Conservation (phyloP, 2,329 filamentous ascomycete species). For the Akanthomyces muscarius region DNA sequence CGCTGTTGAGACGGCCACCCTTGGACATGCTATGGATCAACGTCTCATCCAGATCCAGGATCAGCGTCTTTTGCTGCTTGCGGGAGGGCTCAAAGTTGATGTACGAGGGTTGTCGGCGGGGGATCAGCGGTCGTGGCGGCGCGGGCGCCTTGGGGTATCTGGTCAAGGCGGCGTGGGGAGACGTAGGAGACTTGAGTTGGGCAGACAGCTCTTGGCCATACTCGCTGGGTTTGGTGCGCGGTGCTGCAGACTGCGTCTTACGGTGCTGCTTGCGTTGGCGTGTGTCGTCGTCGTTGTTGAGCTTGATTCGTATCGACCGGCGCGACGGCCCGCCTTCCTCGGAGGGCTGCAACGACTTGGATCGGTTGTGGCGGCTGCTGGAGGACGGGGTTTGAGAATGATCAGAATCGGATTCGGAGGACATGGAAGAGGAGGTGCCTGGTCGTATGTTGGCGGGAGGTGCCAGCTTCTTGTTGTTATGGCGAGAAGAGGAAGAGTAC, state of each 20-base stretch:
- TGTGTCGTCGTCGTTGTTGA: conserved; percentile 74
- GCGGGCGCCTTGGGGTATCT: conserved; percentile 88
- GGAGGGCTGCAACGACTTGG: conserved; percentile 54
- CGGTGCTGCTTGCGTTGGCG: conserved; percentile 71
- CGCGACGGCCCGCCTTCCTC: conserved; percentile 64
- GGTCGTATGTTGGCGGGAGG: conserved; percentile 27
- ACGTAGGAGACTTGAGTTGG: conserved; percentile 90
- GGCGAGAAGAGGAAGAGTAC: conserved; percentile 26
- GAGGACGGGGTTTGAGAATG: conserved; percentile 25
- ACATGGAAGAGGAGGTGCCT: conserved; percentile 56
- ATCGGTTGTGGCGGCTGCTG: conserved; percentile 52
- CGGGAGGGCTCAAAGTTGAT: conserved; percentile 55
- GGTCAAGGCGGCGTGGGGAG: conserved; percentile 71
- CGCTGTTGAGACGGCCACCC: conserved; percentile 89
- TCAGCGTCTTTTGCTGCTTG: conserved; percentile 81
- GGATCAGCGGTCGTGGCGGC: conserved; percentile 85
- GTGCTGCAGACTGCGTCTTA: conserved; percentile 51
- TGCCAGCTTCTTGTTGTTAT: conserved; percentile 24
- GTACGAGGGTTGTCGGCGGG: conserved; percentile 85
- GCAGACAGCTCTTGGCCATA: conserved; percentile 58
- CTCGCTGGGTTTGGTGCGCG: conserved; percentile 39
- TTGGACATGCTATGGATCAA: conserved; percentile 98
- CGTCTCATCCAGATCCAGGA: conserved; percentile 94
- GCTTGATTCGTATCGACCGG: conserved; percentile 85
- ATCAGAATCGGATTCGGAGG: conserved; percentile 70